These are phyloP conservation scores for Kalmusia sp. DNA, from an alignment of 2,329 filamentous ascomycete genomes.

Conservation along the genomic window DNA sequence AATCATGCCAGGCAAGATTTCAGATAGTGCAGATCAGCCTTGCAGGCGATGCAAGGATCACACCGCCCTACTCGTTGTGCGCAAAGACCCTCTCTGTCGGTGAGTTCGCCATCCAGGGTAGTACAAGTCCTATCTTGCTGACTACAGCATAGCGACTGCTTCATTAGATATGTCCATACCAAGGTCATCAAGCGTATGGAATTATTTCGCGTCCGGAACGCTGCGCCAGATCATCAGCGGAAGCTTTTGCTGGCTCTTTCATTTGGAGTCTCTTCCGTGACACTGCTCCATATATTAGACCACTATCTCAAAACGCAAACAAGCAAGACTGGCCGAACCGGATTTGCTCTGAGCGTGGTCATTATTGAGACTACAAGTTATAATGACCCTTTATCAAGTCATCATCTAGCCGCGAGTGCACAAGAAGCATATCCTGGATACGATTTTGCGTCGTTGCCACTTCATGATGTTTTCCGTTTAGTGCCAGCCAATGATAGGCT, in stretches of 20 bases:
- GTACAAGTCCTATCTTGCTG: conserved; percentile 6
- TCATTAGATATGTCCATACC: conserved; percentile 75
- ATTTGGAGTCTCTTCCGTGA: conserved; percentile 80
- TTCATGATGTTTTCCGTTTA: conserved; percentile 63
- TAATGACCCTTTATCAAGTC: conserved; percentile 12
- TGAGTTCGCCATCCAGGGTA: conserved; percentile 41
- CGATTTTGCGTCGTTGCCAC: conserved; percentile 65
- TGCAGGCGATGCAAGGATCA: conserved; percentile 65
- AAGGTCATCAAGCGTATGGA: conserved; percentile 84
- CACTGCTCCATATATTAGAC: conserved; percentile 78
- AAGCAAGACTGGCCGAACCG: conserved; percentile 67
- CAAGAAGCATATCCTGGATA: conserved; percentile 70
- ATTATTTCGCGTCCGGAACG: conserved; percentile 63
- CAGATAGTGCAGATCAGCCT: conserved; percentile 28
- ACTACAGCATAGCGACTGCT: conserved; percentile 70
- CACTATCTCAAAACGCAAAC: conserved; percentile 71
- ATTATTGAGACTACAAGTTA: conserved; percentile 53
- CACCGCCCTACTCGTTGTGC: conserved; percentile 61
- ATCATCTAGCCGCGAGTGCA: conserved; percentile 44
- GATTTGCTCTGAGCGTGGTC: conserved; percentile 70
- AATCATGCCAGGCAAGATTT: conserved; percentile 43
- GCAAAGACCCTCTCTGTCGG: conserved; percentile 67
- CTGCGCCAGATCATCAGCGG: conserved; percentile 52
- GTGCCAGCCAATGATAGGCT: conserved; percentile 30
- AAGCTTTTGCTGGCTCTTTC: conserved; percentile 81